Conservation (phyloP, 306 rosid genomes). For the Ormosia emarginata region DNA sequence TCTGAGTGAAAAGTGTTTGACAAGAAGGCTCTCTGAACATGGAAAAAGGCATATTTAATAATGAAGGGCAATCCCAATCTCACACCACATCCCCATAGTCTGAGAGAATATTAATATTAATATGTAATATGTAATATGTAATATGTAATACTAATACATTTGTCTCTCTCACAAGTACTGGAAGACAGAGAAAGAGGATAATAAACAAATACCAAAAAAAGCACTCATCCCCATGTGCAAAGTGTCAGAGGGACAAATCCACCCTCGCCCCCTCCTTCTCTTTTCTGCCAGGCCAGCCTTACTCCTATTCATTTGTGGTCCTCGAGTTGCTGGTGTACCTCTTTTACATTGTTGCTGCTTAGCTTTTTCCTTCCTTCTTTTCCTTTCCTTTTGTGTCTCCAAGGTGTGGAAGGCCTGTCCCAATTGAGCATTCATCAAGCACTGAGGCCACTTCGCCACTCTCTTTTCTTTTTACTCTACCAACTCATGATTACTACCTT, state of each 20-base stretch:
- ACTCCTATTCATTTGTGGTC: slow-evolving; percentile 47
- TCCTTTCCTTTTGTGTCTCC: slow-evolving; percentile 13
- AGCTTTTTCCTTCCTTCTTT: not conserved
- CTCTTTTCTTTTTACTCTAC: not conserved
- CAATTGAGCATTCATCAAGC: slow-evolving; percentile 30
- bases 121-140: no score
- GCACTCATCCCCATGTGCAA: slow-evolving; percentile 56
- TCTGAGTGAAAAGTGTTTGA: slow-evolving; percentile 26
- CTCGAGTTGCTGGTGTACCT: slow-evolving; percentile 23
- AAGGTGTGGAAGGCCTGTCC: slow-evolving; percentile 13
- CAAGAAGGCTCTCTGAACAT: not conserved
- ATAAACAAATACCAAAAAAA: not conserved
- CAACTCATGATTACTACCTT: slow-evolving; percentile 11
- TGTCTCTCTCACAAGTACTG: not conserved
- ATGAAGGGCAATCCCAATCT: slow-evolving; percentile 26
- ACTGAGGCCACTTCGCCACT: not conserved
- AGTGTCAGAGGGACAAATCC: slow-evolving; percentile 28
- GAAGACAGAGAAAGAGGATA: not conserved
- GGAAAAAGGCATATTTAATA: slow-evolving; percentile 34
- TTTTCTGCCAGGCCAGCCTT: slow-evolving; percentile 26
- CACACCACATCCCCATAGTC: not conserved
- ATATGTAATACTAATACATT: not conserved
- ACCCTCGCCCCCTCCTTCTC: not conserved
- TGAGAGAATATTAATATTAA: not conserved
- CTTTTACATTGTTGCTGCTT: slow-evolving; percentile 6